phyloP scores from a whole-genome alignment of 163 green algal species.

The Chlamydomonas reinhardtii region DNA sequence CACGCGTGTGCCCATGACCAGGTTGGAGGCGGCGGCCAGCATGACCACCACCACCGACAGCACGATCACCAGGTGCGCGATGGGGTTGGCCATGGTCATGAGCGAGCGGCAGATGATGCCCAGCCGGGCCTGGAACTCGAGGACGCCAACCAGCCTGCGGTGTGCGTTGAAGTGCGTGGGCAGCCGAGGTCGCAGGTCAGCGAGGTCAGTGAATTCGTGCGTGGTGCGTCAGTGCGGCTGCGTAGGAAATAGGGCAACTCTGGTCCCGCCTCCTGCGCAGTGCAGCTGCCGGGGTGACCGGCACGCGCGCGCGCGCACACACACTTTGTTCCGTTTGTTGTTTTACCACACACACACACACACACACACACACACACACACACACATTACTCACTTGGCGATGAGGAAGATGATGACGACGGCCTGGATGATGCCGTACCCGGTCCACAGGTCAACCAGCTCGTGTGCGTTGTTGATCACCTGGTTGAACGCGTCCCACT shows the following conservation, averaged over 20 bases:
- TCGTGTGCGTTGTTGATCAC: constrained; percentile 36
- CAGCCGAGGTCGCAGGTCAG: too few relatives aligned
- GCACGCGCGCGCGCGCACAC: too few relatives aligned
- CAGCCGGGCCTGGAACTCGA: constrained; percentile 58
- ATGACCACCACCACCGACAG: constrained; percentile 27
- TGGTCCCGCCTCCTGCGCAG: too few relatives aligned
- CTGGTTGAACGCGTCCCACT: constrained; percentile 39
- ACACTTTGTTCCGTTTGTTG: too few relatives aligned
- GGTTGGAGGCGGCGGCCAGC: constrained; percentile 15
- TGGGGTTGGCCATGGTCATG: constrained; percentile 12
- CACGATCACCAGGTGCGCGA: constrained; percentile 36
- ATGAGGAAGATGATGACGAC: constrained; percentile 59
- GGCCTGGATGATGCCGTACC: constrained; percentile 59
- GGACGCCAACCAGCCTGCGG: constrained; percentile 52
- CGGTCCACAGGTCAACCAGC: constrained; percentile 52
- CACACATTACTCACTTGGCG: neutral
- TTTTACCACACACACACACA: too few relatives aligned
- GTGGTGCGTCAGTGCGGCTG: too few relatives aligned
- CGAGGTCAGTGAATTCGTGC: too few relatives aligned
- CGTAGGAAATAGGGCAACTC: neutral
- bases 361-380: too few relatives aligned
- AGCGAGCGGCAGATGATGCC: constrained; percentile 61
- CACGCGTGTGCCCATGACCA: constrained; percentile 6
- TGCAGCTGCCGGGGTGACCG: too few relatives aligned
- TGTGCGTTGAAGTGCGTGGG: too few relatives aligned